Evolutionary conservation across 139 green algal genomes (phyloP), one percentile per base, ranked within the genome.

Genomic region (Haematococcus lacustris): DNA sequence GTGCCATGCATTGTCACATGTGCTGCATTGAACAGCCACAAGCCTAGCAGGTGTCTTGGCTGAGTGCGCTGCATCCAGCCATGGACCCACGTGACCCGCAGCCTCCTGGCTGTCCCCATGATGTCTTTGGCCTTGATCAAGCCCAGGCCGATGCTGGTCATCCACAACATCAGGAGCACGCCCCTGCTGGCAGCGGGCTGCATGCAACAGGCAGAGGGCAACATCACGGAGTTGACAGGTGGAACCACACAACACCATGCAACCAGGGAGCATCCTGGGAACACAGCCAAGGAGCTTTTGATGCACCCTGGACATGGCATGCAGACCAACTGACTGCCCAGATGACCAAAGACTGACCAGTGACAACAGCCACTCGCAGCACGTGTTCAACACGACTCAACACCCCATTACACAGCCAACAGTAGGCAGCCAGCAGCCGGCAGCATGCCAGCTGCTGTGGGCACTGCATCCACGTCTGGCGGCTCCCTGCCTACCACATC

Each of bases 31-130:
- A n/a, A n/a, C n/a, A n/a, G n/a, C n/a, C n/a, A n/a, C n/a, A n/a
- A n/a, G n/a, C n/a, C n/a, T n/a, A n/a, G n/a, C n/a, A n/a, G n/a
- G n/a, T n/a, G n/a, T n/a, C n/a, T n/a, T n/a, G n/a, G n/a, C n/a
- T n/a, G n/a, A n/a, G n/a, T n/a, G n/a, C n/a, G n/a, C n/a, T n/a
- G n/a, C n/a, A n/a, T n/a, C n/a, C n/a, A n/a, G n/a, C n/a, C n/a
- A n/a, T n/a, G n/a, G 47, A 80, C 87, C 85, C 72, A 90, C 88
- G 85, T 89, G 5, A 93, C 76, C 9, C 87, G 68, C 39, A 94
- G 61, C 3, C 88, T 73, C 37, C 79, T 74, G 0, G 83, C 80
- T 51, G 86, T 71, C 5, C 64, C 69, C 6, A 90, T 75, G 57
- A 95, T 86, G 59, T 85, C 69, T 61, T 89, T 91, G 38, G 71